These are phyloP conservation scores for Tuber borchii DNA, from an alignment of 495 filamentous ascomycete genomes.

Conservation along the genomic window DNA sequence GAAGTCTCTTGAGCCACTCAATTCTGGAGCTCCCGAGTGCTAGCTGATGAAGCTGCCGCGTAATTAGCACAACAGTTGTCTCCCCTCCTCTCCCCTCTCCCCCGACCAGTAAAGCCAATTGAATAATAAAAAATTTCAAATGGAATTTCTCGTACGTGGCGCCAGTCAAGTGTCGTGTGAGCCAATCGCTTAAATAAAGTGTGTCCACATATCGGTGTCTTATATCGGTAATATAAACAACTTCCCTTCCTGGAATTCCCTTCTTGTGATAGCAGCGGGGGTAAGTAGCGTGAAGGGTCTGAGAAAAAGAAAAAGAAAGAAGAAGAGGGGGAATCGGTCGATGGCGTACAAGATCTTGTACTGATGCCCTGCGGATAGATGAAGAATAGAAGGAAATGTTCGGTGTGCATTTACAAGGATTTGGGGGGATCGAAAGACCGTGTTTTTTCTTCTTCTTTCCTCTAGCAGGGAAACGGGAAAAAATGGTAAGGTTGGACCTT, in stretches of 20 bases:
- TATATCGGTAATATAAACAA: not conserved
- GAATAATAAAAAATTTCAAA: not conserved
- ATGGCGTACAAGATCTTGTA: not conserved
- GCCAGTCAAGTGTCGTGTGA: not conserved
- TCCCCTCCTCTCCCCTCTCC: not conserved
- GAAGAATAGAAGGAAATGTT: no score
- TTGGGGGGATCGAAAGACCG: not conserved
- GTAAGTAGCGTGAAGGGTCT: not conserved
- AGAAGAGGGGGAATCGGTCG: not conserved
- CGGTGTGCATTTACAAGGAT: not conserved
- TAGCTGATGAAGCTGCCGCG: not conserved
- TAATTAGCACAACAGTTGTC: not conserved
- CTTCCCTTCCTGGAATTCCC: not conserved
- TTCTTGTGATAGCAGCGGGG: not conserved
- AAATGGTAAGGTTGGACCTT: not conserved
- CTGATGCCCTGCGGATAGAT: no score
- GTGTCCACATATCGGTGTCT: not conserved
- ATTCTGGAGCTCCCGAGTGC: not conserved
- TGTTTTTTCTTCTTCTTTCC: not conserved
- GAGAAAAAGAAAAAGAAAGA: not conserved
- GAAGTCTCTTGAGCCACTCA: not conserved
- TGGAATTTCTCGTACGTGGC: not conserved
- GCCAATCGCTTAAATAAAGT: not conserved
- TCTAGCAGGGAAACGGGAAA: not conserved
- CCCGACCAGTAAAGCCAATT: not conserved